Evolutionary conservation across 1,139 yeast species (phyloP), one percentile per base, ranked within the genome.

Genomic region (Yamadazyma sp.): DNA sequence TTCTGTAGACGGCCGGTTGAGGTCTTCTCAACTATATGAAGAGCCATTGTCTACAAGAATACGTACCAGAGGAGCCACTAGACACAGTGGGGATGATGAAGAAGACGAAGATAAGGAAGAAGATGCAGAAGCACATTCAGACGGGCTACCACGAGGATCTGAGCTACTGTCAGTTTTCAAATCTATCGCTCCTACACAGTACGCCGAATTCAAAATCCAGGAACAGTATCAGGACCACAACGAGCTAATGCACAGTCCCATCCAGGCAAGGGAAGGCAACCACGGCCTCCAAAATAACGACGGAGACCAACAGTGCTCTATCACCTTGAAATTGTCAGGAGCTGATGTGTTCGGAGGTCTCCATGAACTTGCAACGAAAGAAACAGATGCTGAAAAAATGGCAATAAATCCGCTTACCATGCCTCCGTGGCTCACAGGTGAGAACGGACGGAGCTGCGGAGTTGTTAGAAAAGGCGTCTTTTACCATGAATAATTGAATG

Each of bases 401-500:
- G 52, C 73, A 0, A 55, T 83, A 2, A 75, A 85, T 50, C 77
- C 86, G 0, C 62, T 66, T 12, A 65, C 54, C 1, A 61, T 86
- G 22, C 96, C 96, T 0, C 73, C 77, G 15, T 87, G 91, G 91
- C 56, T 87, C 31, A 82, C 95, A 1, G 96, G 96, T 2, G 92
- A 86, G 55, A 83, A 81, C 48, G 86, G 82, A 1, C 55, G 57
- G 8, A 58, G 58, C 37, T 46, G 75, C 33, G 88, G 88, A 0
- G 53, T 50, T 0, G 64, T 81, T 5, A 59, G 53, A 34, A 63
- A 79, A 49, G 81, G 81, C 0, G 55, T 54, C 29, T 74, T 36
- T 29, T 28, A 28, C 14, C 8, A 14, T n/a, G n/a, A n/a, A n/a
- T 7, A 14, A 14, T n/a, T 27, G 17, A 27, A 27, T 5, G n/a